Evolutionary conservation across 2,329 filamentous ascomycete genomes (phyloP).

Genomic region (Torrubiella hemipterigena): DNA sequence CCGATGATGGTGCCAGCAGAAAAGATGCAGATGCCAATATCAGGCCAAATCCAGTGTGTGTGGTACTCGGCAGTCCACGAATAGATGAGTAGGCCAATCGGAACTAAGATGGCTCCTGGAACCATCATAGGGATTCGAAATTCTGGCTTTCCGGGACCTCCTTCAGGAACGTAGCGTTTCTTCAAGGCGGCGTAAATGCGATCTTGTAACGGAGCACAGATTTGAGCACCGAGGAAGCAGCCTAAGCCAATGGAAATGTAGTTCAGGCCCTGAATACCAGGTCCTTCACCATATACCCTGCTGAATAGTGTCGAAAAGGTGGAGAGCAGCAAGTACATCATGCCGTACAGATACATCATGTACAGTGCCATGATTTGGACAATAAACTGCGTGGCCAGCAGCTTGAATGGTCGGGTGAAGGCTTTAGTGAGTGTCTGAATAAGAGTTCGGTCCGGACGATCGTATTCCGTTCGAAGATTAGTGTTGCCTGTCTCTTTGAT

Average conservation of each 20-base stretch:
- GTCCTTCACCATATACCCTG: conserved; percentile 43
- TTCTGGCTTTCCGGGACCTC: conserved; percentile 24
- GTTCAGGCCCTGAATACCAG: conserved; percentile 28
- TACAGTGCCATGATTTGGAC: conserved; percentile 55
- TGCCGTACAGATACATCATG: conserved; percentile 52
- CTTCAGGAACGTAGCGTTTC: conserved; percentile 21
- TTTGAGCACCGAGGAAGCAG: conserved; percentile 18
- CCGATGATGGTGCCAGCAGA: conserved; percentile 24
- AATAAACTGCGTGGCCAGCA: conserved; percentile 51
- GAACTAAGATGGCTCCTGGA: conserved; percentile 25
- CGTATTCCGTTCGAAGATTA: conserved; percentile 37
- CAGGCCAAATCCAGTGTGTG: conserved; percentile 32
- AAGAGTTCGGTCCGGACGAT: conserved; percentile 22
- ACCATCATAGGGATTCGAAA: conserved; percentile 30
- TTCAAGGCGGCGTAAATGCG: conserved; percentile 30
- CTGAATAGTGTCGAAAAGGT: conserved; percentile 43
- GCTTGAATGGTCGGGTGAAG: conserved; percentile 48
- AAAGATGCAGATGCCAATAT: conserved; percentile 28
- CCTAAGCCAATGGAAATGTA: conserved; percentile 18
- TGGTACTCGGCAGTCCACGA: conserved; percentile 30
- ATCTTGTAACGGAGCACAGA: conserved; percentile 32
- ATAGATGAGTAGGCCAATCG: conserved; percentile 31
- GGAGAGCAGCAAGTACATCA: conserved; percentile 42
- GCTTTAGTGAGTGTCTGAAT: conserved; percentile 48
- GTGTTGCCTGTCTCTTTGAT: conserved; percentile 44